Base-by-base conservation (phyloP, 257 asterid genomes). In the Rhazya stricta region DNA sequence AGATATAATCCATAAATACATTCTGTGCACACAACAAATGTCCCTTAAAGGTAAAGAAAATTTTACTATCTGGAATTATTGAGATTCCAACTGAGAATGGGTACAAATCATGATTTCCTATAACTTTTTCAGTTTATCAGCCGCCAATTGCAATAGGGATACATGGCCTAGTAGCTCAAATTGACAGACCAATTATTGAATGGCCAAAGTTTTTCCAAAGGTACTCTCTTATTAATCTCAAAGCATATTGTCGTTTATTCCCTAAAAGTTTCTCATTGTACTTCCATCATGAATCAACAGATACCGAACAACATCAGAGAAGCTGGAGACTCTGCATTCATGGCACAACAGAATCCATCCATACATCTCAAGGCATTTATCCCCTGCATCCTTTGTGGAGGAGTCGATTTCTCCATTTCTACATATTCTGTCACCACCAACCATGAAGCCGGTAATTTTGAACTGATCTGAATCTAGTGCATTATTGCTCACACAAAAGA, bases 161-260 rank as follows among this genome's bases (percentile, higher is more conserved):
- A 78, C 99, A 84, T 75, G 78, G 89, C 75, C 81, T 85, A 81
- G 76, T 91, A 72, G 96, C 96, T 82, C 99, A 90, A 83, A 88
- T 87, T 36, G 96, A 88, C 81, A 88, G 77, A 86, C 86, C 88
- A 72, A 88, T 83, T 82, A 95, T 95, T 77, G 91, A 91, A 80
- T 95, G 98, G 97, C 99, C 99, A 37, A 92, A 92, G 80, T 89
- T 98, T 75, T 89, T 86, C 81, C 91, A 95, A 12, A 95, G 98
- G 99, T 94, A 84, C 62, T 68, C n/a, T 70, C 56, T 34, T 30
- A 29, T 42, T 74, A 70, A 46, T 23, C 58, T 74, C 11, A 45
- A 37, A 25, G 70, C 58, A 60, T 37, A 7, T 11, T 29, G 39
- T 43, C 56, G 39, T 48, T 60, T 71, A 50, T 70, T 37, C 39